phyloP scores from a whole-genome alignment of 768 basidiomycete species.

The Pulveroboletus sp. region DNA sequence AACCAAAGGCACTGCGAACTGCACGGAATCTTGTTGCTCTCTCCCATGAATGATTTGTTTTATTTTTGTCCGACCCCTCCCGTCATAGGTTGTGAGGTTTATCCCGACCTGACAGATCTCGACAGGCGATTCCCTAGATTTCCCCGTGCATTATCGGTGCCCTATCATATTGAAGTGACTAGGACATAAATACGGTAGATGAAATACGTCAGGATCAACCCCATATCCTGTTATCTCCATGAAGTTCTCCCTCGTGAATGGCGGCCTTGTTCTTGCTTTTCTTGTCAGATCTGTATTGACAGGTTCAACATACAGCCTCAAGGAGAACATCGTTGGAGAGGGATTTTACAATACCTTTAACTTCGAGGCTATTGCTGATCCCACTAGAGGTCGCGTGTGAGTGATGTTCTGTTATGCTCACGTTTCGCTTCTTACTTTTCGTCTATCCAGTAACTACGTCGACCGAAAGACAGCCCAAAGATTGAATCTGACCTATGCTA shows the following conservation, averaged over 20 bases:
- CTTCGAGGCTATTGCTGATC: conserved; percentile 34
- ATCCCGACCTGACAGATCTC: no score
- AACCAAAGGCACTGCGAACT: no score
- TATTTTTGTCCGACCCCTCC: no score
- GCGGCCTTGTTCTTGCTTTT: conserved; percentile 10
- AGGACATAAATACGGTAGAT: no score
- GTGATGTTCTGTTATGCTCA: conserved; percentile 8
- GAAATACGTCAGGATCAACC: no score
- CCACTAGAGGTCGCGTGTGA: conserved; percentile 37
- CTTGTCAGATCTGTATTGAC: conserved; percentile 16
- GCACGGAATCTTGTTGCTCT: no score
- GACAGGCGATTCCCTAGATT: no score
- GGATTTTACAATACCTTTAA: conserved; percentile 31
- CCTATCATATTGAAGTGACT: no score
- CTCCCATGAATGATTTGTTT: no score
- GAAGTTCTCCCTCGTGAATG: conserved; percentile 6
- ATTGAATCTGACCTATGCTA: conserved; percentile 28
- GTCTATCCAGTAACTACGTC: conserved; percentile 32
- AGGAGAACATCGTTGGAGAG: conserved; percentile 28
- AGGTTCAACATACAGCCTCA: conserved; percentile 24
- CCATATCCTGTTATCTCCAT: no score
- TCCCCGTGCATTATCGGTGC: no score
- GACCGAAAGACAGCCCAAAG: conserved; percentile 24
- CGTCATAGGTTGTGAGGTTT: no score
- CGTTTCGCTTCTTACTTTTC: background rate